Percentiles rank a stretch among this genome's conserved stretches.
phyloP scores from a whole-genome alignment of 768 basidiomycete species.

The Coprinopsis strossmayeri region DNA sequence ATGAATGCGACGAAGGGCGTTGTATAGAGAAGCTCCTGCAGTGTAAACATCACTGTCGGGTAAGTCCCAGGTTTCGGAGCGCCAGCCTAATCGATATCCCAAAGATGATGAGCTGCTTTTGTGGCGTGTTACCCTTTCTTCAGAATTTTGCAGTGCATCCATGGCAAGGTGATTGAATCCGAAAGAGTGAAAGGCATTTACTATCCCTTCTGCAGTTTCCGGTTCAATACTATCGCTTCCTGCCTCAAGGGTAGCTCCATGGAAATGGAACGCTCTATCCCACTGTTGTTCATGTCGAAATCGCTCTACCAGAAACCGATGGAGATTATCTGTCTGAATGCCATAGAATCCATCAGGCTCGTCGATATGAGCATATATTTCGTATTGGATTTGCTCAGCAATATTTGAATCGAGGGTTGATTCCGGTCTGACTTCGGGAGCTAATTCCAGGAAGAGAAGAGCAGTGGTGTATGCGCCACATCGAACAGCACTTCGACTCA shows the following conservation, averaged over 20 bases:
- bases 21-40: conserved; percentile 62
- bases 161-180: conserved; percentile 90
- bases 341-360: conserved; percentile 99
- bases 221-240: conserved; percentile 47
- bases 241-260: conserved; percentile 81
- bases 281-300: conserved; percentile 93
- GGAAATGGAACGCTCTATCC: conserved; percentile 85
- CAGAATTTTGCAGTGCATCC: conserved; percentile 44
- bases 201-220: conserved; percentile 54
- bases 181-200: conserved; percentile 80
- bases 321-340: conserved; percentile 73
- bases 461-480: conserved; percentile 89
- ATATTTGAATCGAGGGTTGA: conserved; percentile 22
- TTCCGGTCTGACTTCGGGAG: conserved; percentile 38
- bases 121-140: conserved; percentile 23
- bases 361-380: conserved; percentile 91
- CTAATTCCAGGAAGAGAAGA: conserved; percentile 83
- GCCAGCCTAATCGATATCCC: conserved; percentile 84
- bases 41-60: conserved; percentile 50
- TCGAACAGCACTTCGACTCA: conserved; percentile 65
- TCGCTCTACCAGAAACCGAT: conserved; percentile 72
- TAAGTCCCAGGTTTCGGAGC: conserved; percentile 93
- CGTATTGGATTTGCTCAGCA: conserved; percentile 73
- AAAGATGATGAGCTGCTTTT: conserved; percentile 35
- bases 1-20: conserved; percentile 74